Evolutionary conservation across 495 filamentous ascomycete species (phyloP), one percentile per base, ranked within the genome.

Genomic region (Stereocaulon alpinum): DNA sequence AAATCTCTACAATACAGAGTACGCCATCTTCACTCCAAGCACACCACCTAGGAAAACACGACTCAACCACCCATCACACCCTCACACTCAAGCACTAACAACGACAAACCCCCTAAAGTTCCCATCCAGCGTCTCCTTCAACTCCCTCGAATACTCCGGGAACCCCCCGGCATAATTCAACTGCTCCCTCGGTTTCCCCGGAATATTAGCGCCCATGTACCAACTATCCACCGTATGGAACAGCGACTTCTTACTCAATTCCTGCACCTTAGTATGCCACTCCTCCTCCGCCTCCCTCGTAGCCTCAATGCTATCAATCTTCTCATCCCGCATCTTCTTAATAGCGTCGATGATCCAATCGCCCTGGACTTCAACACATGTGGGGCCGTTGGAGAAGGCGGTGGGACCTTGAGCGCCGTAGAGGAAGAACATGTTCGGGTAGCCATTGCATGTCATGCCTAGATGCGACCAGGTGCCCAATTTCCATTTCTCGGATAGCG

Each of bases 381-480:
- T 70, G 0, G 78, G 77, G 0, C 76, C 78, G 62, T 80, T 80
- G 65, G 63, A 64, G 60, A 80, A 73, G 18, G 72, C 72, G 17
- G 75, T 77, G 40, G 73, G 79, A n/a, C 65, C 76, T 59, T 78
- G 77, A 17, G 74, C 72, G 45, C 76, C 77, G 60, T 80, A 80
- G 12, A 74, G 67, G 61, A 75, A 74, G 70, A 81, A 80, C 67
- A 79, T 71, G 66, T 83, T 83, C 5, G 80, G 79, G 55, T 73
- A 81, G 42, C 73, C 74, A 56, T 64, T 63, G 40, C 73, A 71
- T 4, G 70, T 71, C 59, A 80, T 68, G 10, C 80, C 80, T 0
- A 83, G 71, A 58, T 76, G 76, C 0, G 77, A 76, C 51, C 69
- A 69, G 4, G 73, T 74, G 4, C 75, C 76, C 3, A 58, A 37